Evolutionary conservation across 192 early-diverging fungal species (phyloP).

Genomic region (Helicostylum pulchrum): DNA sequence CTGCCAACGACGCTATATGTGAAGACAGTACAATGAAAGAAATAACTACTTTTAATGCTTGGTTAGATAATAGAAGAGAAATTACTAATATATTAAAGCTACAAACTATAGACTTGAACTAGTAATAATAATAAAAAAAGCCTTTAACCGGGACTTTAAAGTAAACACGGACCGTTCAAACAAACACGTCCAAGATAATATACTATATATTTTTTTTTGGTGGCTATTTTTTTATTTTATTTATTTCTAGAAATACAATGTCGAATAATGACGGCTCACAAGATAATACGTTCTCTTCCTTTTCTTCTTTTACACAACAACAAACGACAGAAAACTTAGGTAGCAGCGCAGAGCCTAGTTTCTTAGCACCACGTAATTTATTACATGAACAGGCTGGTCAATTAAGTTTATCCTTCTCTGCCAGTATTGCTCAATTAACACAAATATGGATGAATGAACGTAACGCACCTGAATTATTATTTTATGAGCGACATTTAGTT

Average conservation of each 20-base stretch:
- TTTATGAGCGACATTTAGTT: conserved; percentile 44
- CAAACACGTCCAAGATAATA: too few relatives aligned
- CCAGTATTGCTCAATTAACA: conserved; percentile 36
- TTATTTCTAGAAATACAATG: too few relatives aligned
- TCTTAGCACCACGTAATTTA: too few relatives aligned
- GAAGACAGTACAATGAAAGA: conserved; percentile 26
- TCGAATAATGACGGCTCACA: too few relatives aligned
- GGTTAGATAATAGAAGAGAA: conserved; percentile 52
- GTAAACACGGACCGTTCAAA: too few relatives aligned
- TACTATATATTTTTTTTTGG: too few relatives aligned
- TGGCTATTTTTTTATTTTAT: too few relatives aligned
- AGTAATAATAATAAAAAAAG: not conserved
- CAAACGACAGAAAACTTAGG: not conserved
- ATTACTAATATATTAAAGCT: conserved; percentile 45
- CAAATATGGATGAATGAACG: conserved; percentile 70
- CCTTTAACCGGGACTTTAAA: too few relatives aligned
- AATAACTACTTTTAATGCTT: conserved; percentile 40
- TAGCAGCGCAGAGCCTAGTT: too few relatives aligned
- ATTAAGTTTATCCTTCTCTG: not conserved
- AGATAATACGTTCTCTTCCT: not conserved
- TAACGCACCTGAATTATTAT: conserved; percentile 60
- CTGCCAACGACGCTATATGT: conserved; percentile 6
- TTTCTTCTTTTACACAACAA: not conserved
- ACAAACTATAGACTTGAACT: conserved; percentile 23
- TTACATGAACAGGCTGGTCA: not conserved